These are phyloP conservation scores for Mollisia scopiformis DNA, from an alignment of 2,329 filamentous ascomycete genomes.

Conservation along the genomic window DNA sequence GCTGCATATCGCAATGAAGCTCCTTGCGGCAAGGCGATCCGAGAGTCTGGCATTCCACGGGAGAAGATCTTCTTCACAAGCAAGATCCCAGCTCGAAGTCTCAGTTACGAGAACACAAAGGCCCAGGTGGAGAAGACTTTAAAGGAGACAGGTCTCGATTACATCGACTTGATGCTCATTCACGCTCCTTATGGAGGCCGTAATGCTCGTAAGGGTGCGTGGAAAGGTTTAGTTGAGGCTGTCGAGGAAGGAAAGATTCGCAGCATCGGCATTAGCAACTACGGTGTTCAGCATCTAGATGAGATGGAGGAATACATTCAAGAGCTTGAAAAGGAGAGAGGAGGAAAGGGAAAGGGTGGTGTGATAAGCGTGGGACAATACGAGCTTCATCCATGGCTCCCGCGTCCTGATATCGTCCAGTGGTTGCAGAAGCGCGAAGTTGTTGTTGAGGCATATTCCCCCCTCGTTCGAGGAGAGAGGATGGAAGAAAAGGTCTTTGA, in stretches of 20 bases:
- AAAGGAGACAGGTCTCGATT: conserved; percentile 58
- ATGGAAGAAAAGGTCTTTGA: conserved; percentile 69
- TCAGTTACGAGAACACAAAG: conserved; percentile 68
- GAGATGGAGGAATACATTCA: conserved; percentile 62
- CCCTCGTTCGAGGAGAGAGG: conserved; percentile 68
- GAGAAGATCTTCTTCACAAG: conserved; percentile 64
- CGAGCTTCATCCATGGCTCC: conserved; percentile 89
- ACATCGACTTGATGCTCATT: conserved; percentile 69
- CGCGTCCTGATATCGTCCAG: conserved; percentile 74
- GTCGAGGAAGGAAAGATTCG: conserved; percentile 64
- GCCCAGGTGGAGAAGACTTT: conserved; percentile 66
- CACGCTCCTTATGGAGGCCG: conserved; percentile 61
- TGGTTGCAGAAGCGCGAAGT: conserved; percentile 72
- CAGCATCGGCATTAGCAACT: conserved; percentile 67
- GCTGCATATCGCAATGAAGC: conserved; percentile 60
- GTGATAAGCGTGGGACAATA: conserved; percentile 84
- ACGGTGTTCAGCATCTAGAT: conserved; percentile 63
- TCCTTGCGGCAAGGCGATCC: conserved; percentile 55
- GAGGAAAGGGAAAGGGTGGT: conserved; percentile 67
- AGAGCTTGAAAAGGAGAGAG: conserved; percentile 63
- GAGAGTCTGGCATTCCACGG: conserved; percentile 52
- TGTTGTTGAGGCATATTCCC: conserved; percentile 65
- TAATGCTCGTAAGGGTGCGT: conserved; percentile 58
- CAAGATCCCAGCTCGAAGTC: conserved; percentile 54
- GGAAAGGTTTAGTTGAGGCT: conserved; percentile 65